These are phyloP conservation scores for Alternaria atra DNA, from an alignment of 2,329 filamentous ascomycete species.

Conservation along the genomic window DNA sequence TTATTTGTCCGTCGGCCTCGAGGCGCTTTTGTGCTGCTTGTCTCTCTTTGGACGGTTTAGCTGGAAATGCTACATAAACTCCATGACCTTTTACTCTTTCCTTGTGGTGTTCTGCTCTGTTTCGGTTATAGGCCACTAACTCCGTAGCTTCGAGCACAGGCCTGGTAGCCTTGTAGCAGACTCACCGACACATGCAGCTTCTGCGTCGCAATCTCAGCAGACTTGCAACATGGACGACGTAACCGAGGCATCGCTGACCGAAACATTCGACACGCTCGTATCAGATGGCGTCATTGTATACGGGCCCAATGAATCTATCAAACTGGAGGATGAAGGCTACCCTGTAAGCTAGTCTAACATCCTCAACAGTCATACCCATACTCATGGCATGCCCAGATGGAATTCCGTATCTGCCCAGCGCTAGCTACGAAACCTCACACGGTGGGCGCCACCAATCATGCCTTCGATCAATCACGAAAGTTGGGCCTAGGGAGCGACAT, in stretches of 20 bases:
- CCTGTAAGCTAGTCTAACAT: slow-evolving; percentile 27
- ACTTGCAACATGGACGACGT: slow-evolving; percentile 18
- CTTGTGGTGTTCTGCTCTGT: slow-evolving; percentile 4
- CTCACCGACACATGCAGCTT: slow-evolving; percentile 13
- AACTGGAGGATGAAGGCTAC: slow-evolving; percentile 34
- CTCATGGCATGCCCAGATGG: slow-evolving; percentile 30
- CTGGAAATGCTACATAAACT: slow-evolving; percentile 16
- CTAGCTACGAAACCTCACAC: slow-evolving; percentile 43
- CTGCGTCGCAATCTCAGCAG: not conserved
- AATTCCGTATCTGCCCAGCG: slow-evolving; percentile 45
- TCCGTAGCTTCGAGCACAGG: slow-evolving; percentile 15
- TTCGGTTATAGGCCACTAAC: slow-evolving; percentile 12
- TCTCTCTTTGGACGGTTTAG: slow-evolving; percentile 16
- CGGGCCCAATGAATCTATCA: slow-evolving; percentile 32
- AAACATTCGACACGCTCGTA: slow-evolving; percentile 38
- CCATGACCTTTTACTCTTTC: not conserved
- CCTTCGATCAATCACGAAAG: slow-evolving; percentile 28
- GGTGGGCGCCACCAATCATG: slow-evolving; percentile 29
- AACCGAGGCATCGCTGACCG: slow-evolving; percentile 23
- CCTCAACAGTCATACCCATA: not conserved
- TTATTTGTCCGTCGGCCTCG: not conserved
- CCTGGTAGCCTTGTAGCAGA: slow-evolving; percentile 7
- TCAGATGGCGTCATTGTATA: slow-evolving; percentile 35
- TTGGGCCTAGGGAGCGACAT: slow-evolving; percentile 52
- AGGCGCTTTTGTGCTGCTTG: slow-evolving; percentile 6